A percentile compares a stretch with the other conserved stretches of the same genome.
These are phyloP conservation scores for Pseudocercospora crystallina DNA, from an alignment of 2,329 filamentous ascomycete species.

Conservation along the genomic window DNA sequence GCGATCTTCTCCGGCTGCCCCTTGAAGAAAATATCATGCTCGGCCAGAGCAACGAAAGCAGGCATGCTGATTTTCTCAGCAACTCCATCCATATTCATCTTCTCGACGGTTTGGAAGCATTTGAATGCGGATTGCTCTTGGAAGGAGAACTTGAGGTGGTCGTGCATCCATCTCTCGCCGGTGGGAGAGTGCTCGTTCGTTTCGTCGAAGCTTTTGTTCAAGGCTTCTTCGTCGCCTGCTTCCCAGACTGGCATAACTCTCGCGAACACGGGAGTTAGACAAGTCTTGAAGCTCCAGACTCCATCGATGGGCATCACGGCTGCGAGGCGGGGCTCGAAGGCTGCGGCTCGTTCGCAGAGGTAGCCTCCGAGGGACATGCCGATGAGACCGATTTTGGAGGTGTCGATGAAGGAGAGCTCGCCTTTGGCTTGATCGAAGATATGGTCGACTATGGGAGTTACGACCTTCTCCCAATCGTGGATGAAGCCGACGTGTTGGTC, in stretches of 20 bases:
- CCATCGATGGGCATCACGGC: conserved; percentile 28
- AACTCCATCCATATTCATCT: neutral
- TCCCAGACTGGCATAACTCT: too few species aligned
- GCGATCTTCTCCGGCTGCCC: conserved; percentile 29
- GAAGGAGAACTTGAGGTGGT: conserved; percentile 23
- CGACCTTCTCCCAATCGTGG: conserved; percentile 34
- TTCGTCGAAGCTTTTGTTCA: too few species aligned
- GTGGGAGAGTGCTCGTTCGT: neutral
- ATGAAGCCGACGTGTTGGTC: conserved; percentile 29
- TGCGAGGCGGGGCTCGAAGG: conserved; percentile 32
- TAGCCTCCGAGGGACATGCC: conserved; percentile 36
- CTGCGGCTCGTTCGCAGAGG: conserved; percentile 33
- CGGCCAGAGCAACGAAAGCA: conserved; percentile 29
- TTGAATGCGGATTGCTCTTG: conserved; percentile 4
- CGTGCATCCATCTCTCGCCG: conserved; percentile 12
- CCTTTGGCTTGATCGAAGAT: conserved; percentile 18
- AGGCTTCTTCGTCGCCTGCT: conserved; percentile 4
- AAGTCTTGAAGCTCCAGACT: conserved; percentile 14
- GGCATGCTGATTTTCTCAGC: conserved; percentile 27
- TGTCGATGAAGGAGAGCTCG: conserved; percentile 24
- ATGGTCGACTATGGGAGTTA: conserved; percentile 36
- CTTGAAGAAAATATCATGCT: conserved; percentile 30
- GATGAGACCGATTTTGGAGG: conserved; percentile 28
- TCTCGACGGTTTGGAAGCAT: neutral
- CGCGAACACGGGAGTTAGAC: neutral